Base-by-base conservation (phyloP, 176 grass and related monocot genomes). In the Rhynchospora tenuis region DNA sequence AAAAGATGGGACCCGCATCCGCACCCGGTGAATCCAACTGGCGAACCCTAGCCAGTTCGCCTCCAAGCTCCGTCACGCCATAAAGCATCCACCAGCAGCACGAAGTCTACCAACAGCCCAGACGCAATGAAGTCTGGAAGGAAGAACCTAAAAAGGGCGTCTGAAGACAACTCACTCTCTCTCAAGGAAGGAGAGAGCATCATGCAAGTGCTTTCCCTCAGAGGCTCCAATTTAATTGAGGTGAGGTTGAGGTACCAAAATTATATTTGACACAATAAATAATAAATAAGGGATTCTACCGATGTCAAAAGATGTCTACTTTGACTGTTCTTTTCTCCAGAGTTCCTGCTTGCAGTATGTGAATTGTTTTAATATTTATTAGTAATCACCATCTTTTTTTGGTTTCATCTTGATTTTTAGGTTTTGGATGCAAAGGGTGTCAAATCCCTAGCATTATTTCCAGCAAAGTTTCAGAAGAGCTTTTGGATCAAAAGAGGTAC, bases 401-500 rank as follows among this genome's bases (percentile, higher is more conserved):
- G 1, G 1, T 84, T 79, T 82, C 51, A 20, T 46, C 71, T 43
- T 74, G 70, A 47, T 76, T 86, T 74, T 26, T 85, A 98, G 95
- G 95, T 98, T 26, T 88, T 93, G 79, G 95, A 98, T 88, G 84
- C 73, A 66, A 67, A 87, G 85, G 88, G 88, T 46, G 75, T 95
- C 29, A 88, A 88, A 62, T 99, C 93, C 20, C 91, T 99, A 5
- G 96, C 96, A 59, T 50, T 99, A 75, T 93, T 99, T 62, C 96
- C 93, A 9, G 96, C 96, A 63, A 95, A 95, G 81, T 98, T 98
- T 56, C 92, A 95, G 22, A 98, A 87, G 91, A 98, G 93, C 86
- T 91, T 98, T 64, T 98, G 96, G 93, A 98, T 98, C 38, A 98
- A 98, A 88, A 93, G 63, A 71, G 91, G 95, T 95, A 68, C 72